Conservation (phyloP, 225 moss, liverwort and hornwort genomes). For the Physcomitrium patens region DNA sequence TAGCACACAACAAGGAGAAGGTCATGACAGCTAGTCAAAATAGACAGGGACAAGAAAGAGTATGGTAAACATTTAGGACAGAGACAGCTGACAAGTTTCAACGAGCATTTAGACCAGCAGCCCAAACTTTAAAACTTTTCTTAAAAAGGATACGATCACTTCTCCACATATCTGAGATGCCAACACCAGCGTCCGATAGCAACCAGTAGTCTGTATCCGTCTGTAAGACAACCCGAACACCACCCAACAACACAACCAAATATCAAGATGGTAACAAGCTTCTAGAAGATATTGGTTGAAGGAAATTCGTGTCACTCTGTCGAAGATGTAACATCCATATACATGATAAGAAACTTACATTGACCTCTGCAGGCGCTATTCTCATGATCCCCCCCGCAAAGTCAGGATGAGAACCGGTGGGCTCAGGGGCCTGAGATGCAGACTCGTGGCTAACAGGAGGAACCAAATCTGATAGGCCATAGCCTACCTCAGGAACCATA, state of each 20-base stretch:
- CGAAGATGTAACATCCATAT: too few species aligned
- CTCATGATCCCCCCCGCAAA: constrained; percentile 82
- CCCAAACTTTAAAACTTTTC: background rate
- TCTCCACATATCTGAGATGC: constrained; percentile 88
- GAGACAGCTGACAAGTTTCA: background rate
- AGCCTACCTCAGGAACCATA: constrained; percentile 41
- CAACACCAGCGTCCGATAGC: constrained; percentile 78
- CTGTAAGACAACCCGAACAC: constrained; percentile 35
- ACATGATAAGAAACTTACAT: constrained; percentile 42
- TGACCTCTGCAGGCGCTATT: constrained; percentile 79
- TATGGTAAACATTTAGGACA: background rate
- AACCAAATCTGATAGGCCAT: constrained; percentile 48
- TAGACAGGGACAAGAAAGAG: background rate
- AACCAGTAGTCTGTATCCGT: constrained; percentile 84
- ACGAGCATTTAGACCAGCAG: background rate
- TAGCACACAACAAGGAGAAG: background rate
- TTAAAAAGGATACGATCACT: constrained; percentile 80
- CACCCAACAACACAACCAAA: constrained; percentile 1
- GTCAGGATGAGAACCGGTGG: constrained; percentile 61
- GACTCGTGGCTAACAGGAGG: constrained; percentile 49
- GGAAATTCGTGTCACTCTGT: too few species aligned
- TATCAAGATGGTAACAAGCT: background rate
- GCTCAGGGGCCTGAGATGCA: constrained; percentile 57
- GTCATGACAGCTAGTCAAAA: background rate
- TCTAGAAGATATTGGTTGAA: background rate